phyloP scores from a whole-genome alignment of 140 eudicot species.

The Senecio squalidus region DNA sequence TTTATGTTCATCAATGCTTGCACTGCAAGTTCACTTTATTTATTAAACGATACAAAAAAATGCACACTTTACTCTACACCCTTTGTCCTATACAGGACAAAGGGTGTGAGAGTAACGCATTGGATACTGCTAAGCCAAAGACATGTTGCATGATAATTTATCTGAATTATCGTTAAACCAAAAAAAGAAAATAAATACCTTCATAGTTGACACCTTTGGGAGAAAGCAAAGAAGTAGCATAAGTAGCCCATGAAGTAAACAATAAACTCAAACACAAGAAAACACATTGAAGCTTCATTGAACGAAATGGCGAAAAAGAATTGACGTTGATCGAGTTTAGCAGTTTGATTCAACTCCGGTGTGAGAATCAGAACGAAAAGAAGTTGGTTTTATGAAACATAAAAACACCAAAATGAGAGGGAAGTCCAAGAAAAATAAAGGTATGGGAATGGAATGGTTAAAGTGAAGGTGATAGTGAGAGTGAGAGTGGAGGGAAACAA shows the following conservation, averaged over 20 bases:
- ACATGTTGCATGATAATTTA: no score
- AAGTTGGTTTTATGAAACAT: constrained; percentile 19
- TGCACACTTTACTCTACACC: neutral
- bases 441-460: constrained; percentile 25
- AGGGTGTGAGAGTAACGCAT: no score
- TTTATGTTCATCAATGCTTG: constrained; percentile 83
- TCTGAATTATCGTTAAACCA: no score
- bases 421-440: constrained; percentile 28
- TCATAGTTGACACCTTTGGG: constrained; percentile 90
- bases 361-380: no score
- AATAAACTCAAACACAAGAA: constrained; percentile 29
- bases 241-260: constrained; percentile 45
- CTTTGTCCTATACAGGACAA: no score
- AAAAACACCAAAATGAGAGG: constrained; percentile 19
- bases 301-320: neutral
- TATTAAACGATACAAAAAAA: neutral
- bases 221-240: constrained; percentile 56
- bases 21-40: constrained; percentile 34
- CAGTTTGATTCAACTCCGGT: no score
- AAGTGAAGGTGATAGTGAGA: constrained; percentile 36
- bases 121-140: no score
- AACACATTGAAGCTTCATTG: constrained; percentile 25
- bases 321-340: no score
- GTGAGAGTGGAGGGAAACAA: constrained; percentile 13
- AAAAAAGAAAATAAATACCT: constrained; percentile 35